Base-by-base conservation (phyloP, 768 basidiomycete species). In the Pisolithus tinctorius region DNA sequence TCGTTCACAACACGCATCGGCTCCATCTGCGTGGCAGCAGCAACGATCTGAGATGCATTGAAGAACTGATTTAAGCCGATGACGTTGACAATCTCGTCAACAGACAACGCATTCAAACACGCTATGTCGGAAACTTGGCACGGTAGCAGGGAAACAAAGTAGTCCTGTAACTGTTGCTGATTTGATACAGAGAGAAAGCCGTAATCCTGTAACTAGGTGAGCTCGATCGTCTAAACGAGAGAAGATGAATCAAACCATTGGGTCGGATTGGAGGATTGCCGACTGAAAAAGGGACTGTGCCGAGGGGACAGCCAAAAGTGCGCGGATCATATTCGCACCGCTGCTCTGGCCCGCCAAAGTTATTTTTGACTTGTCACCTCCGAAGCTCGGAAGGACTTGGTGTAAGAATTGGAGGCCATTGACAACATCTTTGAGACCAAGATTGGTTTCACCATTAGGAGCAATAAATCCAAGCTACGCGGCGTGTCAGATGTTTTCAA, bases 221-320 rank as follows among this genome's bases (percentile, higher is more conserved):
- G 27, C 54, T 56, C 45, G 36, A 49, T 29, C 17, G 26, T 36
- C 6, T 11, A 16, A 25, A 38, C 10, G 31, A 43, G 29, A 6
- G 50, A 30, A 4, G 42, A 2, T 10, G 45, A 1, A 20, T 60
- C 76, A 51, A 58, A 86, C 88, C 81, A 93, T 88, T 2, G 92
- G 87, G 60, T 93, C 93, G 0, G 89, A 92, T 49, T 94, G 90
- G 17, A 93, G 62, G 51, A 92, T 90, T 0, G 83, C 88, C 47
- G 79, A 84, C 51, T 77, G 72, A 74, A 94, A 94, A 46, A 92
- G 71, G 1, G 78, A 73, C 20, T 79, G 74, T 0, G 84, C 90
- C 3, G 82, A 80, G 3, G 91, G 87, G 3, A 74, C 73, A 11
- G 83, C 87, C 38, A 93, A 75, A 45, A 94, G 71, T 1, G 88